Evolutionary conservation across 306 rosid species (phyloP), one percentile per base, ranked within the genome.

Genomic region (Hylodesmum podocarpum): DNA sequence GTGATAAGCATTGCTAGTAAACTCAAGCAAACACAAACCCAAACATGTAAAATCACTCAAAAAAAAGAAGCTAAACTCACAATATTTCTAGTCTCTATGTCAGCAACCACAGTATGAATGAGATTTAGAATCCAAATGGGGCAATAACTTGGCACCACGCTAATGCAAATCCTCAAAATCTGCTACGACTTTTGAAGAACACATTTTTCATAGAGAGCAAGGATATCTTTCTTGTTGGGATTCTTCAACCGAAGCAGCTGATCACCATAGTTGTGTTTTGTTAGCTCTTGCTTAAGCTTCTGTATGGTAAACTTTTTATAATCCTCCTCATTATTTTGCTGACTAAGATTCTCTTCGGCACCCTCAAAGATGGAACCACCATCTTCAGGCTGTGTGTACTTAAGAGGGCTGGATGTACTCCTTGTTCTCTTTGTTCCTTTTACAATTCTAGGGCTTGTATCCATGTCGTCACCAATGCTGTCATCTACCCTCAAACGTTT

Each of bases 201-300:
- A 76, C 86, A 86, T 68, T 82, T 89, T 90, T 95, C 99, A 22
- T 95, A 95, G 19, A 95, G 84, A 8, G 95, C 92, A 59, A 92
- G 71, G 70, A 91, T 80, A 18, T 92, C 99, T 77, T 80, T 91
- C 81, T 91, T 95, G 80, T 71, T 84, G 31, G 99, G 91, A 81
- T 87, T 90, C 85, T 86, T 95, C 87, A 95, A 65, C 78, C 86
- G 83, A 9, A 95, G 97, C 70, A 95, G 85, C 73, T 89, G 92
- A 28, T 91, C 96, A 16, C 97, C 99, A 39, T 73, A 86, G 81
- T 92, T 92, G 59, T 88, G 91, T 64, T 92, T 92, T 22, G 99
- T 96, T 41, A 96, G 92, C 72, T 96, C 99, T 78, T 91, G 98
- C 89, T 91, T 96, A 15, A 96, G 96, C 80, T 86, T 89, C 82